Evolutionary conservation across 2,329 filamentous ascomycete species (phyloP).

Genomic region (Hypoxylon rubiginosum): DNA sequence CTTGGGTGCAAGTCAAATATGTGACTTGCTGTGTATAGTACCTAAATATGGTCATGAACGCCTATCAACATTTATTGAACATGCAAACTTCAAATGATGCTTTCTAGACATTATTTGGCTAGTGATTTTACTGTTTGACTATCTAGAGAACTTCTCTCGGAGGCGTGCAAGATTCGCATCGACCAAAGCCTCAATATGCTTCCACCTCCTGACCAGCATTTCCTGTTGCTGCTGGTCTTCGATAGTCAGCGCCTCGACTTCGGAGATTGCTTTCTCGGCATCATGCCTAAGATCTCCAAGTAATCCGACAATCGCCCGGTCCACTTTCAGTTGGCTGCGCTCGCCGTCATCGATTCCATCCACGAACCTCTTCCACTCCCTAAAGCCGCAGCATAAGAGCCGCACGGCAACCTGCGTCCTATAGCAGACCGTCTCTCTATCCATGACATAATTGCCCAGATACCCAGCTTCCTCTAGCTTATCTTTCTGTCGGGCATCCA

Average conservation of each 20-base stretch:
- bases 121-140: neutral
- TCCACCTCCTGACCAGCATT: slow-evolving; percentile 58
- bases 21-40: slow-evolving; percentile 23
- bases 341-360: slow-evolving; percentile 62
- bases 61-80: slow-evolving; percentile 26
- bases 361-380: slow-evolving; percentile 63
- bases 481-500: slow-evolving; percentile 53
- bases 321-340: slow-evolving; percentile 56
- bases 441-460: slow-evolving; percentile 65
- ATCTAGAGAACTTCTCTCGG: slow-evolving; percentile 19
- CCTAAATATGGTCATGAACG: slow-evolving; percentile 21
- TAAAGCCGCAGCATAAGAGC: slow-evolving; percentile 54
- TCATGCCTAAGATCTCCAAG: slow-evolving; percentile 55
- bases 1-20: slow-evolving; percentile 19
- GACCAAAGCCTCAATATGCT: slow-evolving; percentile 58
- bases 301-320: slow-evolving; percentile 47
- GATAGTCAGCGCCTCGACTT: slow-evolving; percentile 45
- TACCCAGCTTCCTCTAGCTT: slow-evolving; percentile 62
- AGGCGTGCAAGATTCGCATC: slow-evolving; percentile 54
- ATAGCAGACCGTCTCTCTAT: slow-evolving; percentile 65
- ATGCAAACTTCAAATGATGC: neutral
- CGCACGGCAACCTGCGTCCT: slow-evolving; percentile 68
- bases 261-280: slow-evolving; percentile 50
- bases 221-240: slow-evolving; percentile 55
- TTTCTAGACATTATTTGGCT: neutral